Evolutionary conservation across 1,284 basidiomycete species (phyloP), one percentile per base, ranked within the genome.

Genomic region (Meira miltonrushii): DNA sequence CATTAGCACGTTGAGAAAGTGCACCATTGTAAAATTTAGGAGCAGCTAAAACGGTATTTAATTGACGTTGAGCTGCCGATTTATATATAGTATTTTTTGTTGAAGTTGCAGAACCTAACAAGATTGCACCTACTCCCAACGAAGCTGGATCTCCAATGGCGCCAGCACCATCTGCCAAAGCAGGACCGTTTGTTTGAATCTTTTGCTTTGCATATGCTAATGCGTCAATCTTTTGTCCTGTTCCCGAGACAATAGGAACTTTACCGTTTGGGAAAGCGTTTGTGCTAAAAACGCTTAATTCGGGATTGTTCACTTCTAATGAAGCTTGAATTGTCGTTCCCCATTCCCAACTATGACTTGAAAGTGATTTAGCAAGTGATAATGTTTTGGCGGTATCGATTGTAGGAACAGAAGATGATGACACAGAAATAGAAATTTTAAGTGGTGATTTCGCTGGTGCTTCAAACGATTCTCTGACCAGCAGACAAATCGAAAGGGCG

Each of bases 1-100:
- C n/a, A 58, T 46, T 12, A 53, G 39, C 61, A 10, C 75, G 67
- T 46, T 79, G 79, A 48, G 72, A 77, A 61, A 81, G 79, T 1
- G 79, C 80, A 1, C 81, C 81, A 9, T 71, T 70, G 0, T 57
- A 28, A 7, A 66, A 62, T 0, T 63, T 60, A 7, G 90, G 88
- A 1, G 87, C 89, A 0, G 80, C 79, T 38, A 83, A 77, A 44
- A 89, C 80, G 72, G 83, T 92, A 38, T 87, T 80, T 28, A 94
- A 80, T 79, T 95, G 87, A 48, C 85, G 83, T 58, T 69, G 75
- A 7, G 88, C 89, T 5, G 90, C 89, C 3, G 12, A 15, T 17
- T 15, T 11, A 33, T 33, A 33, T 4, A 33, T 33, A 4, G 28
- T 4, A 33, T 33, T 33, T n/a, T 41, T 25, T 6, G 12, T 44